Percentiles rank a stretch among this genome's conserved stretches.
These are phyloP conservation scores for carrot (Daucus carota) DNA, from an alignment of 129 eudicot species.

Conservation along the genomic window DNA sequence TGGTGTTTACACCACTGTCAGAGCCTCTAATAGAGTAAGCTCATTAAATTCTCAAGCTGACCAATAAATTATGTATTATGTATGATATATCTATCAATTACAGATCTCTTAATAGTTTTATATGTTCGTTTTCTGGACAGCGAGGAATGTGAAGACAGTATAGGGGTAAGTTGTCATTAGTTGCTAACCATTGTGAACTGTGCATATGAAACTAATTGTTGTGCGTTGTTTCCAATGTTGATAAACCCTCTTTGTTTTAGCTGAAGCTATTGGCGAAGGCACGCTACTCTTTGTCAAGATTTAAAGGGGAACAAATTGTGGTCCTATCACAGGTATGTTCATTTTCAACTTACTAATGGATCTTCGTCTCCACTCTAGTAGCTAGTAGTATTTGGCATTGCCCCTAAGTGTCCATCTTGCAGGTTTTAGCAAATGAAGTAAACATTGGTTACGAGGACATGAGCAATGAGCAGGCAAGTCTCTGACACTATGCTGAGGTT, in stretches of 20 bases:
- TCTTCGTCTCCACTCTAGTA: not conserved
- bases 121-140: conserved; percentile 30
- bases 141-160: conserved; percentile 82
- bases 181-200: not conserved
- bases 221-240: conserved; percentile 6
- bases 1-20: conserved; percentile 90
- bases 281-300: conserved; percentile 76
- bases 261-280: conserved; percentile 84
- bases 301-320: conserved; percentile 91
- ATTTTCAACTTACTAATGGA: not conserved
- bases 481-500: not conserved
- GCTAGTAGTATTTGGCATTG: not conserved
- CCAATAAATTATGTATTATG: not conserved
- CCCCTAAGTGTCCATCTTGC: not conserved
- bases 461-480: conserved; percentile 88
- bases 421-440: conserved; percentile 94
- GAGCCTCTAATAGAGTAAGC: conserved; percentile 93
- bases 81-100: not conserved
- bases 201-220: not conserved
- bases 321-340: conserved; percentile 75
- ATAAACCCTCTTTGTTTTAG: conserved; percentile 27
- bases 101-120: conserved; percentile 9
- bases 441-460: conserved; percentile 93
- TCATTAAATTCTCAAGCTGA: not conserved
- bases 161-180: conserved; percentile 52